These are phyloP conservation scores for Vicia sativa DNA, from an alignment of 306 rosid species.

Conservation along the genomic window DNA sequence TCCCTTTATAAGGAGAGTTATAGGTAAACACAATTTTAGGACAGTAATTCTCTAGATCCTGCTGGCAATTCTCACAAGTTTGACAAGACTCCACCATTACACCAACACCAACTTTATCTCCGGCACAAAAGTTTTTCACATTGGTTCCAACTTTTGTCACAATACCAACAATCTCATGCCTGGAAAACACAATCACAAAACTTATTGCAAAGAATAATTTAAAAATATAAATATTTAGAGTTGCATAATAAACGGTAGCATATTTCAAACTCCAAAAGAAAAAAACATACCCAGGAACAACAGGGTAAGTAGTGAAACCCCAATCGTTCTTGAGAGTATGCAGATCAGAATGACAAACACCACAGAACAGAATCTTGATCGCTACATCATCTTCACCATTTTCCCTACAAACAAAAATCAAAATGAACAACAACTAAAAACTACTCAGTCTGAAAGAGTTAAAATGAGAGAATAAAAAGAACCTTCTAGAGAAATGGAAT, in stretches of 20 bases:
- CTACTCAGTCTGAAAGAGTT: too few species aligned
- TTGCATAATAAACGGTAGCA: too few species aligned
- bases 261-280: background rate
- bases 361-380: slow-evolving; percentile 71
- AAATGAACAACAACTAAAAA: too few species aligned
- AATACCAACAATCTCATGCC: slow-evolving; percentile 88
- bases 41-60: slow-evolving; percentile 84
- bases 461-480: too few species aligned
- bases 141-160: slow-evolving; percentile 70
- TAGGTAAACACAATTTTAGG: slow-evolving; percentile 59
- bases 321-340: slow-evolving; percentile 74
- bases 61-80: slow-evolving; percentile 70
- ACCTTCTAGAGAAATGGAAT: slow-evolving; percentile 60
- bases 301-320: slow-evolving; percentile 79
- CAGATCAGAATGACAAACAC: slow-evolving; percentile 94
- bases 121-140: slow-evolving; percentile 70
- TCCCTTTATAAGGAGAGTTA: slow-evolving; percentile 57
- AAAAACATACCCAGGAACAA: slow-evolving; percentile 79
- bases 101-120: slow-evolving; percentile 93
- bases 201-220: too few species aligned
- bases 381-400: slow-evolving; percentile 74
- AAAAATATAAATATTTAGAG: too few species aligned
- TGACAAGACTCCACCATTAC: slow-evolving; percentile 79
- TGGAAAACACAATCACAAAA: slow-evolving; percentile 36
- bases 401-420: slow-evolving; percentile 53